Base-by-base conservation (phyloP, 192 early-diverging fungal species). In the Spizellomyces punctatus region DNA sequence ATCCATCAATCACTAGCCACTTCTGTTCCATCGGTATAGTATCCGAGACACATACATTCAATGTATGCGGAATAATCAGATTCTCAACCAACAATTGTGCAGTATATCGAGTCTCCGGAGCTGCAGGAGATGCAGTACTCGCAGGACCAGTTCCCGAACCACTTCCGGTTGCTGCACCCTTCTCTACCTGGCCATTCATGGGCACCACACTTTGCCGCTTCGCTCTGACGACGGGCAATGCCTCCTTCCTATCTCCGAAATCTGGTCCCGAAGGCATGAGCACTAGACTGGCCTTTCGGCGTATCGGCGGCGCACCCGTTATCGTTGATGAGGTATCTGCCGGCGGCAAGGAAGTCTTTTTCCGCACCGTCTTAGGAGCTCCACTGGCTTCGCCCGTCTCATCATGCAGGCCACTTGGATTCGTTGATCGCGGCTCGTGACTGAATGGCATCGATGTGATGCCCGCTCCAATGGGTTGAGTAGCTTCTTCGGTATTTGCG, bases 41-140 rank as follows among this genome's bases (percentile, higher is more conserved):
- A 14, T 74, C 72, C 41, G n/a, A 19, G 9, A 74, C 72, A 55
- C 64, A 74, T 9, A 67, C 46, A 19, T 9, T 22, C 8, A 74
- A 58, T 6, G 44, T 21, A 36, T 74, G 72, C 16, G 72, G 72
- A 12, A 74, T 74, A 41, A 74, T 8, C 8, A 22, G 17, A 5
- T 66, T 57, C 46, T 74, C 72, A 12, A 74, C 72, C 0, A 74
- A 21, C 6, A 59, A 6, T 8, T 46, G 65, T 14, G 65, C 64
- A 14, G 72, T 72, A 27, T 72, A 66, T 3, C 54, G 72, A 49
- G 21, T 7, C n/a, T 54, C 48, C 6, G 57, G 36, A 6, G 27
- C 56, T 6, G 22, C 52, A 0, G 9, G 21, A 44, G 21, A 14
- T 1, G 17, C 41, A 7, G n/a, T 41, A 19, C 5, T 58, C 36